phyloP scores from a whole-genome alignment of 352 stramenopile species.

The Globisporangium nunn region DNA sequence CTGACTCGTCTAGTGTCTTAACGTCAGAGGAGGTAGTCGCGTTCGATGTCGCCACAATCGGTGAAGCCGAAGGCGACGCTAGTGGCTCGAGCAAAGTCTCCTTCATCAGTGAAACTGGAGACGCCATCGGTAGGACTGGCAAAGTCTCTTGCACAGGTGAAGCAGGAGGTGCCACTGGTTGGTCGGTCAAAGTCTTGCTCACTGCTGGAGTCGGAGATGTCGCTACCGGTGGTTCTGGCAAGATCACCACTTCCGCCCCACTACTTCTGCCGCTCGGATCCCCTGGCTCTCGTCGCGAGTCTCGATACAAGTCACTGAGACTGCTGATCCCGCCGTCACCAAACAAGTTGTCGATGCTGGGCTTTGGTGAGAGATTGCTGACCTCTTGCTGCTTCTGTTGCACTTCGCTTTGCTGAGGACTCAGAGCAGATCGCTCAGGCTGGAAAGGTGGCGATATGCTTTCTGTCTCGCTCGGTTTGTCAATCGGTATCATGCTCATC shows the following conservation, averaged over 20 bases:
- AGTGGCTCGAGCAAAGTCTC: background rate
- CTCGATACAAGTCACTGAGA: constrained; percentile 9
- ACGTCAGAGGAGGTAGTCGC: background rate
- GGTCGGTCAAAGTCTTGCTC: background rate
- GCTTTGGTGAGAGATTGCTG: too few species aligned
- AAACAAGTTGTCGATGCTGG: background rate
- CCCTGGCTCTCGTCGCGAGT: background rate
- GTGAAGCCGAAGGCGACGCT: background rate
- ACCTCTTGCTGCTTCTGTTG: background rate
- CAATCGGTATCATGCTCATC: constrained; percentile 4
- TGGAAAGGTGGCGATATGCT: background rate
- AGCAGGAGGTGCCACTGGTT: background rate
- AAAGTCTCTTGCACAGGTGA: background rate
- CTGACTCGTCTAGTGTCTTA: background rate
- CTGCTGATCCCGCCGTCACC: constrained; percentile 2
- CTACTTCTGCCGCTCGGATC: background rate
- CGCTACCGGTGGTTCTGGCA: background rate
- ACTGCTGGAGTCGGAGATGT: background rate
- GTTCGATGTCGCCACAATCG: too few species aligned
- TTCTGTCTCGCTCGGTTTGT: background rate
- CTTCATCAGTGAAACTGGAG: background rate
- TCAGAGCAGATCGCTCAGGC: background rate
- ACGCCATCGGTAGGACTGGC: background rate
- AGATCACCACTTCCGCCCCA: background rate
- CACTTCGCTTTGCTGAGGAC: background rate